Conservation (phyloP, 345 rosid genomes). For the Psidium guajava region DNA sequence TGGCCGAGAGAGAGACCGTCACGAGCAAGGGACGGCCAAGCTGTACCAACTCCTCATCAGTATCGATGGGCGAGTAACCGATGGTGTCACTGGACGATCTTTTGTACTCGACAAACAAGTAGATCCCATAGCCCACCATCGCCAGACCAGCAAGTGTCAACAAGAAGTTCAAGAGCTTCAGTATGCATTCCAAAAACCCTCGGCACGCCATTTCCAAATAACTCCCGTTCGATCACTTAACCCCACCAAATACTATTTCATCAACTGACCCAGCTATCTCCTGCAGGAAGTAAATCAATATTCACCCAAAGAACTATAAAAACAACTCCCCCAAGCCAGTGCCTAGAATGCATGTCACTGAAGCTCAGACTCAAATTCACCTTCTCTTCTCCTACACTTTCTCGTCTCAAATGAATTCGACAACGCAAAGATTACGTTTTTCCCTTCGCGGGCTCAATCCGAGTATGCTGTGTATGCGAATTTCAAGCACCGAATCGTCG, state of each 20-base stretch:
- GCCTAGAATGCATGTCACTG: background rate
- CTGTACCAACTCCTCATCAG: slow-evolving; percentile 22
- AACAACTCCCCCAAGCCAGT: background rate
- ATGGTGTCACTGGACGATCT: slow-evolving; percentile 12
- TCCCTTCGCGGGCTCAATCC: background rate
- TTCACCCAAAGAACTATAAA: background rate
- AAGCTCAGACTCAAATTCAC: background rate
- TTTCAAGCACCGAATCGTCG: background rate
- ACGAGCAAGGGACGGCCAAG: slow-evolving; percentile 82
- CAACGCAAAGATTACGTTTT: background rate
- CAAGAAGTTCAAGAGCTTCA: slow-evolving; percentile 78
- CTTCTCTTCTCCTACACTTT: background rate
- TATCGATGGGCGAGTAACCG: slow-evolving; percentile 13
- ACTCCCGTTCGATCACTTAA: background rate
- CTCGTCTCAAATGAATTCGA: background rate
- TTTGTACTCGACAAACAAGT: slow-evolving; percentile 74
- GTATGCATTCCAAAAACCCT: slow-evolving; percentile 66
- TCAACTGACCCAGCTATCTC: background rate
- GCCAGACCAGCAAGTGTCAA: slow-evolving; percentile 73
- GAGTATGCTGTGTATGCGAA: background rate
- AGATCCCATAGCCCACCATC: slow-evolving; percentile 90
- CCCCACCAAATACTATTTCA: background rate
- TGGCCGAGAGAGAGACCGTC: slow-evolving; percentile 40
- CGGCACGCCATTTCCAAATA: slow-evolving; percentile 23
- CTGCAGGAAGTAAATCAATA: background rate